Evolutionary conservation across 176 grass and related monocot species (phyloP), one percentile per base, ranked within the genome.

Genomic region (Stipa capillata): DNA sequence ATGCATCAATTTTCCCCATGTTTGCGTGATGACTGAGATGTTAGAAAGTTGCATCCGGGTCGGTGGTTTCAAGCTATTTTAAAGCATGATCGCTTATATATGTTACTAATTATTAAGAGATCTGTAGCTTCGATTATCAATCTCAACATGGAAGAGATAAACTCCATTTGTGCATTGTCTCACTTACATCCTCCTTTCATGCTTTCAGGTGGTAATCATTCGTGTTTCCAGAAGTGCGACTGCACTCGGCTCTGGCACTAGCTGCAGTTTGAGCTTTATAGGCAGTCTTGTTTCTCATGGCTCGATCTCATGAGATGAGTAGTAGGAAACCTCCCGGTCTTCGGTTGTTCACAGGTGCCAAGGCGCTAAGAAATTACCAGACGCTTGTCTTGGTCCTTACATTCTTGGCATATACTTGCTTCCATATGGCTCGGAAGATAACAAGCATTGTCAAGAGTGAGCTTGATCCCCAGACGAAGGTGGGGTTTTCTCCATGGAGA

Each of bases 401-500:
- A 55, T 95, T 95, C 68, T 51, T 95, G 5, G 93, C 93, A 12
- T 95, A 95, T 55, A 20, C 93, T 37, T 92, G 89, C 43, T 95
- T 92, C 59, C 93, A 95, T 59, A 88, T 88, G 55, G 90, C 93
- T 25, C 71, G 87, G 85, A 95, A 95, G 62, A 87, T 88, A 61
- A 87, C 84, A 36, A 95, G 93, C 81, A 90, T 95, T 40, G 93
- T 95, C 8, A 95, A 95, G 82, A 79, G 86, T 15, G 84, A 83
- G 1, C 93, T 95, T 12, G 93, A 95, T 71, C 93, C 93, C 7
- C 57, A 79, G 50, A 92, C 89, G 0, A 85, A 80, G 20, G 47
- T 92, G 68, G 89, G 89, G 4, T 85, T 87, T 27, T 90, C 66
- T 33, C 78, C 79, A 15, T 83, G 73, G 74, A 80, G 76, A 2